Percentiles rank a stretch among this genome's conserved stretches.
These are phyloP conservation scores for Vitis vinifera DNA, from an alignment of 164 flowering plant genomes.

Conservation along the genomic window DNA sequence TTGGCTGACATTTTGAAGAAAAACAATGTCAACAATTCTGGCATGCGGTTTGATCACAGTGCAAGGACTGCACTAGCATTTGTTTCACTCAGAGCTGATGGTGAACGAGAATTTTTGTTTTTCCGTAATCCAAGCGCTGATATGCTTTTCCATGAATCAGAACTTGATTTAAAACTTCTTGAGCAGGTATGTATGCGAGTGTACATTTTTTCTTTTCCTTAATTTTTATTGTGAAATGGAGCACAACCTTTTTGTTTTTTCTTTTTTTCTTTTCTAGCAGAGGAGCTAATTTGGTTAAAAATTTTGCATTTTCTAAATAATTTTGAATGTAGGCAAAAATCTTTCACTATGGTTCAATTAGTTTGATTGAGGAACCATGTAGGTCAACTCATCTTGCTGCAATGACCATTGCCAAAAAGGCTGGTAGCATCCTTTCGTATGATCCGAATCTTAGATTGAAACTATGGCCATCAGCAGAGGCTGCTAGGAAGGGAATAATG, in stretches of 20 bases:
- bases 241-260: background rate
- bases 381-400: slow-evolving; percentile 71
- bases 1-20: slow-evolving; percentile 57
- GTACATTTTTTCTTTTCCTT: background rate
- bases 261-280: background rate
- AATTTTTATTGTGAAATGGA: background rate
- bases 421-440: slow-evolving; percentile 69
- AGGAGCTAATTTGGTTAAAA: background rate
- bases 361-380: slow-evolving; percentile 80
- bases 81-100: slow-evolving; percentile 71
- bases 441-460: slow-evolving; percentile 79
- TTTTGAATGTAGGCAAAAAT: slow-evolving; percentile 45
- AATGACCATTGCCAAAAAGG: slow-evolving; percentile 55
- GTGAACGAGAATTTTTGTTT: slow-evolving; percentile 80
- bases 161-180: slow-evolving; percentile 54
- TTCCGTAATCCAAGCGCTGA: slow-evolving; percentile 87
- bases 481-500: slow-evolving; percentile 66
- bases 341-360: slow-evolving; percentile 82
- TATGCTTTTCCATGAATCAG: slow-evolving; percentile 73
- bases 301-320: background rate
- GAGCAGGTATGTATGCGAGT: slow-evolving; percentile 34
- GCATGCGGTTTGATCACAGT: slow-evolving; percentile 57
- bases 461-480: slow-evolving; percentile 76
- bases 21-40: slow-evolving; percentile 65
- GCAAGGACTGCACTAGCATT: slow-evolving; percentile 81